Conservation (phyloP, 345 rosid genomes). For the Hibiscus syriacus region DNA sequence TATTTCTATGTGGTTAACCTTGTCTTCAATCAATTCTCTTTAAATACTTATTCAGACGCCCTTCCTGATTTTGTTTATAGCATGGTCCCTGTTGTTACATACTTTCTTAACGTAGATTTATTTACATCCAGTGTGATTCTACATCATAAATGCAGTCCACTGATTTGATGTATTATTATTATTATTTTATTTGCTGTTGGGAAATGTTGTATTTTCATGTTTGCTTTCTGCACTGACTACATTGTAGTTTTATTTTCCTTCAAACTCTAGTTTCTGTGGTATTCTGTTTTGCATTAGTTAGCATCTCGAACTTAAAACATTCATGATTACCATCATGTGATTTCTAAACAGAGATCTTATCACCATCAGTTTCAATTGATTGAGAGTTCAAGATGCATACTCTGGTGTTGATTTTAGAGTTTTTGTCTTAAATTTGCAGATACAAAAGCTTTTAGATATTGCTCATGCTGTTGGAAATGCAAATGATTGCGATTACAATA, state of each 20-base stretch:
- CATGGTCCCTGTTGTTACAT: not conserved
- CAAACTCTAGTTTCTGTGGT: not conserved
- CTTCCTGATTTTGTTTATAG: not conserved
- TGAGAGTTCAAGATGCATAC: not conserved
- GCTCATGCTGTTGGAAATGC: conserved; percentile 72
- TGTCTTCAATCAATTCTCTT: not conserved
- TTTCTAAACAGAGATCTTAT: not conserved
- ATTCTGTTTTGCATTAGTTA: not conserved
- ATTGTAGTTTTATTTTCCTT: not conserved
- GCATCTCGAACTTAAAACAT: not conserved
- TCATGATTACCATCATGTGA: not conserved
- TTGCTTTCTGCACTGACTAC: not conserved
- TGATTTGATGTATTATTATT: not conserved
- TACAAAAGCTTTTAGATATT: conserved; percentile 64
- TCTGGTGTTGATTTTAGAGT: conserved; percentile 11
- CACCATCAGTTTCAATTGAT: not conserved
- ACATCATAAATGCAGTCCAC: not conserved
- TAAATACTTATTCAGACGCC: not conserved
- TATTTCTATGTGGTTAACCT: not conserved
- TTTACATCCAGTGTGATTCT: not conserved
- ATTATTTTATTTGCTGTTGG: not conserved
- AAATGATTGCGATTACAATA: conserved; percentile 53
- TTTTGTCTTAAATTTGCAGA: conserved; percentile 33
- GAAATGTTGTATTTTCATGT: not conserved
- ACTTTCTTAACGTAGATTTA: not conserved